A percentile compares a stretch with the other conserved stretches of the same genome.
phyloP scores from a whole-genome alignment of 2,329 filamentous ascomycete species.

The Aschersonia sp. region DNA sequence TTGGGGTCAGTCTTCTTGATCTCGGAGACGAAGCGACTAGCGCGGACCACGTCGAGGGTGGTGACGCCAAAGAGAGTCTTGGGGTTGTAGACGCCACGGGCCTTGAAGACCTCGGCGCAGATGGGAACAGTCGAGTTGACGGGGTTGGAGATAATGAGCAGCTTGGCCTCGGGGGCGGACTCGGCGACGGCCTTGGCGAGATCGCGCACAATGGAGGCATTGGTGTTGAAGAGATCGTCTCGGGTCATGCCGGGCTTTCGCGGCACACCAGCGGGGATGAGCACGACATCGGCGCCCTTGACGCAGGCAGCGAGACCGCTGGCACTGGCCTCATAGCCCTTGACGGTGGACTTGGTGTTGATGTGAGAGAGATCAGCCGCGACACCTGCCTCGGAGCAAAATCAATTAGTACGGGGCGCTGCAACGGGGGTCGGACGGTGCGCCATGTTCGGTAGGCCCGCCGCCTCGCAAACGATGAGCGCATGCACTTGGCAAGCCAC shows the following conservation, averaged over 20 bases:
- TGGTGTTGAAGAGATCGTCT: conserved; percentile 99
- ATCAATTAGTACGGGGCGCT: background rate
- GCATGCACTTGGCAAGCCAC: too few relatives aligned
- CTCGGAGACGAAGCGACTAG: conserved; percentile 93
- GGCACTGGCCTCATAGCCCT: conserved; percentile 68
- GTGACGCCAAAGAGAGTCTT: conserved; percentile 99
- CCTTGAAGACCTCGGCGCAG: conserved; percentile 92
- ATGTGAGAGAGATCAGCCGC: conserved; percentile 96
- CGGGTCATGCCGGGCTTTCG: conserved; percentile 99
- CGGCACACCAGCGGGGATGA: conserved; percentile 96
- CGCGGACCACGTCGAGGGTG: conserved; percentile 96
- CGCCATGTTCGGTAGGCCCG: too few relatives aligned
- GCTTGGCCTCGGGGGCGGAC: conserved; percentile 78
- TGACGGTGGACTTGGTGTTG: conserved; percentile 96
- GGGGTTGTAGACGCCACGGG: conserved; percentile 91
- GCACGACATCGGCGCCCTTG: conserved; percentile 80
- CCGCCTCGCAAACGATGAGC: too few relatives aligned
- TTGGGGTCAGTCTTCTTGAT: conserved; percentile 81
- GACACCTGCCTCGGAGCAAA: conserved; percentile 53
- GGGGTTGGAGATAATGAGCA: conserved; percentile 97
- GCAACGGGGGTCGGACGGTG: too few relatives aligned
- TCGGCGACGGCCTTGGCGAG: conserved; percentile 90
- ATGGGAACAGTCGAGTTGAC: conserved; percentile 99
- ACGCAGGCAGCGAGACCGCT: conserved; percentile 65
- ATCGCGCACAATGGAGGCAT: conserved; percentile 97